These are phyloP conservation scores for Calonectria pseudoreteaudii DNA, from an alignment of 2,329 filamentous ascomycete species.

Conservation along the genomic window DNA sequence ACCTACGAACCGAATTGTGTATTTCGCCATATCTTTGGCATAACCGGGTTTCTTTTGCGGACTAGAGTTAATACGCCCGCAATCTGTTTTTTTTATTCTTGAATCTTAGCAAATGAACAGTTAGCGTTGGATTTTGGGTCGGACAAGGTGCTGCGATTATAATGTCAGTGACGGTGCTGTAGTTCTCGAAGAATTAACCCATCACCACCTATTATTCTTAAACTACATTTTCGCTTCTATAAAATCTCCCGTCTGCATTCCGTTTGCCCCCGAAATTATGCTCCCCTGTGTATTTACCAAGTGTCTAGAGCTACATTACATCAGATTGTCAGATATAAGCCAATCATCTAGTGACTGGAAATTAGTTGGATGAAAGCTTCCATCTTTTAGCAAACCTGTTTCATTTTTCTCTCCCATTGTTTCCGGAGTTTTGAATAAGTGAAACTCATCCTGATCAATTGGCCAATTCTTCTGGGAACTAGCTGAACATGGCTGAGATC, in stretches of 20 bases:
- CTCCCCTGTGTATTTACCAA: not conserved
- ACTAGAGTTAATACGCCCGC: not conserved
- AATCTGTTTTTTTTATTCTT: not conserved
- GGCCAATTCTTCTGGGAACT: not conserved
- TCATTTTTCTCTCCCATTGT: not conserved
- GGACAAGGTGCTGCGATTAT: not conserved
- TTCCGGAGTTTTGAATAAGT: not conserved
- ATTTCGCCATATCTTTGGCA: not conserved
- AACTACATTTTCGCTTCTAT: not conserved
- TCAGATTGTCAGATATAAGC: conserved; percentile 17
- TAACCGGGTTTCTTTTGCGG: not conserved
- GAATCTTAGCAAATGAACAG: not conserved
- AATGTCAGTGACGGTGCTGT: not conserved
- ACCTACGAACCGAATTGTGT: not conserved
- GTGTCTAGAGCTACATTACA: not conserved
- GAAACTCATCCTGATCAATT: not conserved
- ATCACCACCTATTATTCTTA: not conserved
- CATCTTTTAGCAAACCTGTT: not conserved
- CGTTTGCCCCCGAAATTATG: not conserved
- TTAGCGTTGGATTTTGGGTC: conserved; percentile 10
- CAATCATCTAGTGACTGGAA: conserved; percentile 37
- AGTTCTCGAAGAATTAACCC: not conserved
- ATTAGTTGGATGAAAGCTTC: conserved; percentile 6
- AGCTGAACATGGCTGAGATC: not conserved
- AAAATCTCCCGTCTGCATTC: not conserved